Evolutionary conservation across 2,329 filamentous ascomycete species (phyloP).

Genomic region (Sphaceloma murrayae): DNA sequence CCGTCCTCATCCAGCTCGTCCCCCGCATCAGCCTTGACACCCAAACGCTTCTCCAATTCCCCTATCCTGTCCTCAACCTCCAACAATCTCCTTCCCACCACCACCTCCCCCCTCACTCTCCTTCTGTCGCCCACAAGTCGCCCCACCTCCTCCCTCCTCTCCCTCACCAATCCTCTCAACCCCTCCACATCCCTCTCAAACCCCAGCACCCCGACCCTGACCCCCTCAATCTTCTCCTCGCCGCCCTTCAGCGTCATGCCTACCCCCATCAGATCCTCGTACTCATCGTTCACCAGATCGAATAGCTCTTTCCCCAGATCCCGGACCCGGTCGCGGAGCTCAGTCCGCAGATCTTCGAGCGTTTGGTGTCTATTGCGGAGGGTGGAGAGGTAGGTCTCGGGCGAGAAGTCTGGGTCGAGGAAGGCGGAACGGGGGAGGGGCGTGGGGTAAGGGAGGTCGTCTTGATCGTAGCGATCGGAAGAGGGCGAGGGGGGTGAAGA

Average conservation of each 20-base stretch:
- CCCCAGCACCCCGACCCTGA: slow-evolving; percentile 74
- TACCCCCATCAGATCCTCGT: slow-evolving; percentile 78
- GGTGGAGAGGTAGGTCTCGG: slow-evolving; percentile 71
- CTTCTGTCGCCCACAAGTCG: slow-evolving; percentile 57
- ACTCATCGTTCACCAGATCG: slow-evolving; percentile 91
- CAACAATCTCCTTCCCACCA: slow-evolving; percentile 51
- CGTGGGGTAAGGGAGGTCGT: slow-evolving; percentile 74
- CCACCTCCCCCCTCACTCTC: slow-evolving; percentile 53
- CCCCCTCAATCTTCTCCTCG: slow-evolving; percentile 83
- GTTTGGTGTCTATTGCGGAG: slow-evolving; percentile 86
- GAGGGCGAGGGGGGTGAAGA: slow-evolving; percentile 37
- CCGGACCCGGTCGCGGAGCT: slow-evolving; percentile 71
- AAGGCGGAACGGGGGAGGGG: slow-evolving; percentile 79
- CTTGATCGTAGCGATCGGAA: slow-evolving; percentile 46
- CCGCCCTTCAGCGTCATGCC: slow-evolving; percentile 76
- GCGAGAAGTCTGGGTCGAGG: slow-evolving; percentile 64
- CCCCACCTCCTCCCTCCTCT: slow-evolving; percentile 54
- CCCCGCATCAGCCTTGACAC: slow-evolving; percentile 36
- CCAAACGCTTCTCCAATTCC: slow-evolving; percentile 54
- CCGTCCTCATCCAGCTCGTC: slow-evolving; percentile 24
- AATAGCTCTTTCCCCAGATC: slow-evolving; percentile 77
- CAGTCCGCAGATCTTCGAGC: slow-evolving; percentile 80
- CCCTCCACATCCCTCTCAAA: slow-evolving; percentile 75
- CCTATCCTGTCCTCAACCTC: slow-evolving; percentile 56
- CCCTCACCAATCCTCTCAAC: slow-evolving; percentile 56